Evolutionary conservation across 768 basidiomycete species (phyloP).

Genomic region (Termitomyces sp.): DNA sequence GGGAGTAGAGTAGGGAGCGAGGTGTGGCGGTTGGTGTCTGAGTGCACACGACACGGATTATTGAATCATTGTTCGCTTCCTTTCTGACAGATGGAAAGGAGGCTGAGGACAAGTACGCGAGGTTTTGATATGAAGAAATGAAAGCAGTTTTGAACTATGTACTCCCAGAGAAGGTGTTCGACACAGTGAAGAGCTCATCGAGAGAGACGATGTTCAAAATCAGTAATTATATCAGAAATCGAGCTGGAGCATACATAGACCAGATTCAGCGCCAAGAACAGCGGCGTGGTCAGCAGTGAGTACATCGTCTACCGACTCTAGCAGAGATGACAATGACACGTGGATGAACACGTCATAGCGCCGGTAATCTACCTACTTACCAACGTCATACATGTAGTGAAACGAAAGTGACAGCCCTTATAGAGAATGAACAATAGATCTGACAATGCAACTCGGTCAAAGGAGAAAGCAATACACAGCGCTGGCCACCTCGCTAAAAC

Average conservation of each 20-base stretch:
- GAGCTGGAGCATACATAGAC: too few relatives aligned
- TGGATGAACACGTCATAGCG: neutral
- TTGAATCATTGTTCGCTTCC: neutral
- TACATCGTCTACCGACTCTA: too few relatives aligned
- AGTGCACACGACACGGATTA: neutral
- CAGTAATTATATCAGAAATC: too few relatives aligned
- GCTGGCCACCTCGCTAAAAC: neutral
- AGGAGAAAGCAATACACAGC: neutral
- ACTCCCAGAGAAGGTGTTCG: too few relatives aligned
- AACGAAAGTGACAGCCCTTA: neutral
- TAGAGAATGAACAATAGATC: neutral
- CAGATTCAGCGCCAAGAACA: neutral
- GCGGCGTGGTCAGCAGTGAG: neutral
- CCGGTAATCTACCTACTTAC: neutral
- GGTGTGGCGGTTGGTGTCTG: neutral
- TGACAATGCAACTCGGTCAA: neutral
- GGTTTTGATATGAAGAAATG: neutral
- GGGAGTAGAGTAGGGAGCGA: neutral
- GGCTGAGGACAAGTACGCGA: neutral
- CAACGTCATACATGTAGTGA: neutral
- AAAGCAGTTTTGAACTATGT: too few relatives aligned
- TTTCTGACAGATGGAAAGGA: neutral
- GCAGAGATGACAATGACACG: too few relatives aligned
- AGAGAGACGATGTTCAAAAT: too few relatives aligned
- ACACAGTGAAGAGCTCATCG: too few relatives aligned